phyloP scores from a whole-genome alignment of 495 filamentous ascomycete species.

The Annulohypoxylon stygium region DNA sequence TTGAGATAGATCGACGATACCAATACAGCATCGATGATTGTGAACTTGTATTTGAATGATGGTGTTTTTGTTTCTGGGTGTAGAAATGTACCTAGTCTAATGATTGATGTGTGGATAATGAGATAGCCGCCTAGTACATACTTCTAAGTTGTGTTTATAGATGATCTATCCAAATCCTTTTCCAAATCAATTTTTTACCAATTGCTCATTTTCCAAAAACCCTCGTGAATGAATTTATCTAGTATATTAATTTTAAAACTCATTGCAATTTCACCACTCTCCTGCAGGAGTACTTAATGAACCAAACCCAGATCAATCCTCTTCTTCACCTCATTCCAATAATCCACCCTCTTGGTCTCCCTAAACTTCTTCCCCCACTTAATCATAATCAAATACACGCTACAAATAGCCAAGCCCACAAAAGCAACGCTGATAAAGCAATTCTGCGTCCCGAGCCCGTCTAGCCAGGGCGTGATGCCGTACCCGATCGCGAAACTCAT shows the following conservation, averaged over 20 bases:
- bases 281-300: constrained; percentile 32
- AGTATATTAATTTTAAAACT: too few relatives aligned
- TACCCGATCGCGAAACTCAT: constrained; percentile 65
- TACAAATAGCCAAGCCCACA: constrained; percentile 66
- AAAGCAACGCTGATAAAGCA: constrained; percentile 74
- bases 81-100: not conserved
- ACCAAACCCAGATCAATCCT: constrained; percentile 55
- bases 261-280: too few relatives aligned
- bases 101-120: not conserved
- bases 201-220: too few relatives aligned
- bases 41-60: constrained; percentile 5
- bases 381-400: constrained; percentile 68
- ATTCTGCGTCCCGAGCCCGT: constrained; percentile 71
- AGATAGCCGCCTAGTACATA: too few relatives aligned
- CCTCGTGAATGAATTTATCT: not conserved
- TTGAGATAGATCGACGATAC: constrained; percentile 52
- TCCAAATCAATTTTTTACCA: too few relatives aligned
- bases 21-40: constrained; percentile 42
- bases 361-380: constrained; percentile 64
- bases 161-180: too few relatives aligned
- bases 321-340: constrained; percentile 62
- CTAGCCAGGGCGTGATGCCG: constrained; percentile 74
- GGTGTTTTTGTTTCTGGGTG: not conserved
- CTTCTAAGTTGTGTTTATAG: too few relatives aligned
- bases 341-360: constrained; percentile 54